These are phyloP conservation scores for Thalassiosira ordinaria DNA, from an alignment of 352 stramenopile species.

Conservation along the genomic window DNA sequence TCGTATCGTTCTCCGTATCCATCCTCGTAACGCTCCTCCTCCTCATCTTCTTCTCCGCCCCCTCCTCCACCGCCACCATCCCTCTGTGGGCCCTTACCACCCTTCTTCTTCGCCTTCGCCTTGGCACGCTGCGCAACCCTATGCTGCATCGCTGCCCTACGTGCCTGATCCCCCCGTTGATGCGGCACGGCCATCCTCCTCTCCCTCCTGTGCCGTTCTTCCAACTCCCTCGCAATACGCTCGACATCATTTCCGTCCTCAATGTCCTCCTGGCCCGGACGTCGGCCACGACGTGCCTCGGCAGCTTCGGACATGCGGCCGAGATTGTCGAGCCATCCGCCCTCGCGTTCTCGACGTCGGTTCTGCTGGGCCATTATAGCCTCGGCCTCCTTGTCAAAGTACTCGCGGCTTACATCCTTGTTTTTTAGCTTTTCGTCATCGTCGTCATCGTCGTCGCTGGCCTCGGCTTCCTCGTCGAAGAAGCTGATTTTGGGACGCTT, in stretches of 20 bases:
- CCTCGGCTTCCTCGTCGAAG: constrained; percentile 85
- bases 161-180: too few species aligned
- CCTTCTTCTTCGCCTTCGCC: too few species aligned
- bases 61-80: constrained; percentile 6
- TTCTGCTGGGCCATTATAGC: constrained; percentile 84
- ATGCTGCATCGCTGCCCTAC: too few species aligned
- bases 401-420: constrained; percentile 76
- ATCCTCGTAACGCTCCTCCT: too few species aligned
- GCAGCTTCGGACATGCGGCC: constrained; percentile 43
- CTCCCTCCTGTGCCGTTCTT: constrained; percentile 78
- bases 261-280: too few species aligned
- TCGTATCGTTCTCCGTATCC: too few species aligned
- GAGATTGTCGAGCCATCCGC: constrained; percentile 51
- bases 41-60: too few species aligned
- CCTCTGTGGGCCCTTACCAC: not conserved
- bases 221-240: constrained; percentile 66
- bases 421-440: constrained; percentile 66
- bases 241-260: constrained; percentile 48
- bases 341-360: constrained; percentile 74
- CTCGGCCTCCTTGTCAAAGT: constrained; percentile 81
- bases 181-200: constrained; percentile 49
- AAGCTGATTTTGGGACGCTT: constrained; percentile 77
- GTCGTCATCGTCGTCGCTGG: constrained; percentile 75
- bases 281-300: too few species aligned
- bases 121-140: too few species aligned